A percentile compares a stretch with the other conserved stretches of the same genome.
phyloP scores from a whole-genome alignment of 2,329 filamentous ascomycete species.

The Monosporascus sp. region DNA sequence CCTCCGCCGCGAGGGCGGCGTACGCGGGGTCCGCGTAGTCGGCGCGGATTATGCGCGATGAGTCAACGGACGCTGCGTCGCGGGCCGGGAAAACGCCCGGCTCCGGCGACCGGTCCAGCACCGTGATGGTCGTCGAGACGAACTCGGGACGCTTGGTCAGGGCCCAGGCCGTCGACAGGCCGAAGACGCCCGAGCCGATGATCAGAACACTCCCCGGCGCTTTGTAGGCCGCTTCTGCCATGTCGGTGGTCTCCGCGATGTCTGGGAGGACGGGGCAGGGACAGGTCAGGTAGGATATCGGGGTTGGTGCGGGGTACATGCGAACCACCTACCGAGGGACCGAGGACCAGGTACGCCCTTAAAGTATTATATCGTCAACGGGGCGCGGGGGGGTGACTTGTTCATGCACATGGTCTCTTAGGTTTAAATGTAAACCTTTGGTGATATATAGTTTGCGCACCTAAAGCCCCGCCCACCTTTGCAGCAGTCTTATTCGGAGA shows the following conservation, averaged over 20 bases:
- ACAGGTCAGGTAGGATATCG: not conserved
- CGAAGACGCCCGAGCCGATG: conserved; percentile 52
- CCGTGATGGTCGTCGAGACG: conserved; percentile 47
- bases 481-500: not conserved
- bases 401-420: no score
- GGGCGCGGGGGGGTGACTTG: no score
- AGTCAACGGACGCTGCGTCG: conserved; percentile 58
- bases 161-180: conserved; percentile 52
- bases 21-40: conserved; percentile 84
- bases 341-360: no score
- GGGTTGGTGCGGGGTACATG: not conserved
- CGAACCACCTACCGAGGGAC: no score
- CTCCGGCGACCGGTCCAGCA: conserved; percentile 50
- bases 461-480: not conserved
- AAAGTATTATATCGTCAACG: no score
- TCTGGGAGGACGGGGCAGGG: conserved; percentile 2
- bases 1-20: conserved; percentile 64
- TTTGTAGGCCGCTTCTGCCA: conserved; percentile 4
- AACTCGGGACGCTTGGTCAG: conserved; percentile 59
- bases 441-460: no score
- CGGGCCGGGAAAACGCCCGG: conserved; percentile 51
- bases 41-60: conserved; percentile 58
- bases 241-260: conserved; percentile 2
- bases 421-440: no score
- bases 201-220: conserved; percentile 51